Evolutionary conservation across 2,329 filamentous ascomycete species (phyloP).

Genomic region (Cadophora sp.): DNA sequence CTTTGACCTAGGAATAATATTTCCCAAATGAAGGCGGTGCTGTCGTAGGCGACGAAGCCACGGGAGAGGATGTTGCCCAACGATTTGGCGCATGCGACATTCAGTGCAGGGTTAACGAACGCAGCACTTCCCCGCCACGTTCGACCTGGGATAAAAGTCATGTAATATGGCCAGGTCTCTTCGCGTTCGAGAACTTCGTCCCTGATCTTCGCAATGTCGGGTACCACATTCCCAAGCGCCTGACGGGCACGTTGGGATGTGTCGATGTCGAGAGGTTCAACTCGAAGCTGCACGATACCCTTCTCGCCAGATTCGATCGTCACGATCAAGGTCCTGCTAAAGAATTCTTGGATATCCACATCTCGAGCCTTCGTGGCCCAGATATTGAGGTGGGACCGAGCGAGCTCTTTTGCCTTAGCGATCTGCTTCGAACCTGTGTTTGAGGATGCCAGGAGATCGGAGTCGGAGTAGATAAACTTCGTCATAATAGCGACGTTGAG

Average conservation of each 20-base stretch:
- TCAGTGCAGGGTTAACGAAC: constrained; percentile 6
- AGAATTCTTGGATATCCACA: constrained; percentile 34
- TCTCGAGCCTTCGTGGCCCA: constrained; percentile 32
- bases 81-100: not conserved
- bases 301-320: constrained; percentile 31
- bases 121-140: constrained; percentile 26
- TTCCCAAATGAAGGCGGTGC: not conserved
- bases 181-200: constrained; percentile 32
- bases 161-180: constrained; percentile 35
- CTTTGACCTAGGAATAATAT: not conserved
- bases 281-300: constrained; percentile 38
- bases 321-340: constrained; percentile 38
- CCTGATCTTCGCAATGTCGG: constrained; percentile 31
- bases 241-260: constrained; percentile 32
- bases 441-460: constrained; percentile 15
- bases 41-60: not conserved
- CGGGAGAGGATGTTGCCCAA: constrained; percentile 19
- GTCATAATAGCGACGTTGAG: not conserved
- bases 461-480: not conserved
- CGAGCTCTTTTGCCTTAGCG: constrained; percentile 31
- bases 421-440: constrained; percentile 29
- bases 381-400: constrained; percentile 25
- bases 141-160: constrained; percentile 35
- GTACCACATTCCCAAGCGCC: constrained; percentile 34
- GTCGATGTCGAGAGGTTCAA: constrained; percentile 32